Conservation (phyloP, 1,284 basidiomycete species). For the Vanrija humicola region DNA sequence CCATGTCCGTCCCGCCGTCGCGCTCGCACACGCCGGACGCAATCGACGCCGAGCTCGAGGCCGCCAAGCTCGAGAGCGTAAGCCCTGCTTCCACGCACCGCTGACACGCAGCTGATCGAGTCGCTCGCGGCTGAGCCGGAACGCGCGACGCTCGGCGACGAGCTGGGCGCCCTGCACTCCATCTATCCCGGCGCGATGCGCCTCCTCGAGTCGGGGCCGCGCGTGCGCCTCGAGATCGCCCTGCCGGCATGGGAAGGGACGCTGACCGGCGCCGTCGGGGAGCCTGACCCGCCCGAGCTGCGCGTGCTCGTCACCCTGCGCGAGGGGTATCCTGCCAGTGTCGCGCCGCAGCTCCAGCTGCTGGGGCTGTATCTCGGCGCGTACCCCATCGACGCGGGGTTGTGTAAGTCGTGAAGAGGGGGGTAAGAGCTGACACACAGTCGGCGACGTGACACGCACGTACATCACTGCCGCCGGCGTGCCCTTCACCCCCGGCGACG, state of each 20-base stretch:
- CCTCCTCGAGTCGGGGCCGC: slow-evolving; percentile 25
- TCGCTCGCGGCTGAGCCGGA: slow-evolving; percentile 32
- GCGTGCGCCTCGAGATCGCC: slow-evolving; percentile 63
- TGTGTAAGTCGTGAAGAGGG: slow-evolving; percentile 34
- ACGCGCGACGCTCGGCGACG: slow-evolving; percentile 36
- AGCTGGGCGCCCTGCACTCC: slow-evolving; percentile 65
- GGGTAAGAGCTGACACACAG: slow-evolving; percentile 18
- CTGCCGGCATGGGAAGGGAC: slow-evolving; percentile 50
- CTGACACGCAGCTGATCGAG: slow-evolving; percentile 35
- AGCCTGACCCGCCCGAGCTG: slow-evolving; percentile 43
- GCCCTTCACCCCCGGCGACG: slow-evolving; percentile 66
- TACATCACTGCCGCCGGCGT: slow-evolving; percentile 73
- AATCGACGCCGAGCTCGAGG: too few relatives aligned
- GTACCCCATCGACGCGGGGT: slow-evolving; percentile 48
- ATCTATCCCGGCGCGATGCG: slow-evolving; percentile 68
- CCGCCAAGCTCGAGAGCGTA: too few relatives aligned
- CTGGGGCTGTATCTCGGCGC: slow-evolving; percentile 79
- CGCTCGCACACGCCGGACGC: too few relatives aligned
- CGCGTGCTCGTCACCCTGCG: slow-evolving; percentile 70
- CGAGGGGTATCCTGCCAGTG: slow-evolving; percentile 61
- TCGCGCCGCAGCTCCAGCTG: slow-evolving; percentile 74
- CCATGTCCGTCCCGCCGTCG: too few relatives aligned
- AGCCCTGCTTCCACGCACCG: too few relatives aligned
- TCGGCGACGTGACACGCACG: slow-evolving; percentile 73
- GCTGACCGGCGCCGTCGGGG: slow-evolving; percentile 39